Conservation (phyloP, 352 stramenopile species). For the Globisporangium yorkense region DNA sequence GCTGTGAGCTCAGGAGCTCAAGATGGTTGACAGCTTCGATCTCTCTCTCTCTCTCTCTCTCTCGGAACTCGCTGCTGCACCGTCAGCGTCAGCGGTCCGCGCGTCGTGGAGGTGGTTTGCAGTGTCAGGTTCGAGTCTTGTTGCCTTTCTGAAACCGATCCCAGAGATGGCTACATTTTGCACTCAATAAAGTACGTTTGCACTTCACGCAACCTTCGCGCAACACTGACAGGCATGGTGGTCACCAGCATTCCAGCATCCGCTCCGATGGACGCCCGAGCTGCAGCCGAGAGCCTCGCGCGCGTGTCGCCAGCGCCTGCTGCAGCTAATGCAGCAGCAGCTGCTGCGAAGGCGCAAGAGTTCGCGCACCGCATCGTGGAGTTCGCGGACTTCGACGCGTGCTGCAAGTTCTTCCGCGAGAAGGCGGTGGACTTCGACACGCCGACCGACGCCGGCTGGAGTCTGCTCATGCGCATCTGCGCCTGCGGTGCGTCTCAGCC, state of each 20-base stretch:
- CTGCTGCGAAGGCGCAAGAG: conserved; percentile 33
- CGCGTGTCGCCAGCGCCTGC: background rate
- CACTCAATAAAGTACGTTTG: conserved; percentile 4
- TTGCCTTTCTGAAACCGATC: conserved; percentile 10
- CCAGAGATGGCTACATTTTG: conserved; percentile 6
- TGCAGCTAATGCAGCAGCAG: background rate
- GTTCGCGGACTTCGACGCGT: conserved; percentile 54
- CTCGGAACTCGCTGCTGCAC: background rate
- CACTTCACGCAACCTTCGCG: background rate
- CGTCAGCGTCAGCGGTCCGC: background rate
- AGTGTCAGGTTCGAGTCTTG: too few species aligned
- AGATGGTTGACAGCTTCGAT: too few species aligned
- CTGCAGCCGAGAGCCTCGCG: background rate
- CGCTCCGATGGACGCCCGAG: background rate
- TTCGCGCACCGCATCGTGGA: conserved; percentile 77
- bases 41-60: too few species aligned
- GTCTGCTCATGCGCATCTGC: conserved; percentile 76
- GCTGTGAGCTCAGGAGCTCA: background rate
- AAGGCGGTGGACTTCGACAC: conserved; percentile 53
- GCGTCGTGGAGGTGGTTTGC: background rate
- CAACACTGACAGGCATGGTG: background rate
- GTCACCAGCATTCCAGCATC: background rate
- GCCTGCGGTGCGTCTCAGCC: conserved; percentile 38
- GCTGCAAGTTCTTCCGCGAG: conserved; percentile 55
- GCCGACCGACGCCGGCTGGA: conserved; percentile 60